phyloP scores from a whole-genome alignment of 2,329 filamentous ascomycete species.

The Hortaea sp. region DNA sequence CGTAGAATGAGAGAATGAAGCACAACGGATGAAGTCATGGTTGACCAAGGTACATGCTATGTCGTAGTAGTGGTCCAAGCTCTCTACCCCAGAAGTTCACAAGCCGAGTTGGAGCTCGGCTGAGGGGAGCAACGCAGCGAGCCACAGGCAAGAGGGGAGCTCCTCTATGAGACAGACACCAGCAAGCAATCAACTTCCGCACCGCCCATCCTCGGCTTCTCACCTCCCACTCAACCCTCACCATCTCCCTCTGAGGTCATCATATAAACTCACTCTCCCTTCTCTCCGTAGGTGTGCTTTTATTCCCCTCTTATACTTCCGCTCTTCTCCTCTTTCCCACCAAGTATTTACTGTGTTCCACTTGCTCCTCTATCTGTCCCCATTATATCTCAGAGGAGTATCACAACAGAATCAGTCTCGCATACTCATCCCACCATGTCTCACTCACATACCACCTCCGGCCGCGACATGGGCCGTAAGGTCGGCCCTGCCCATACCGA shows the following conservation, averaged over 20 bases:
- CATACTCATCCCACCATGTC: constrained; percentile 5
- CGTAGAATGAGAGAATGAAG: too few species aligned
- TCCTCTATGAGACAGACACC: background rate
- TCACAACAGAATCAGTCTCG: background rate
- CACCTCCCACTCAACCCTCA: background rate
- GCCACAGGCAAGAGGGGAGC: background rate
- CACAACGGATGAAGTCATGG: too few species aligned
- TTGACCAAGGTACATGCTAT: too few species aligned
- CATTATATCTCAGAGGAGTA: background rate
- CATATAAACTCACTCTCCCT: background rate
- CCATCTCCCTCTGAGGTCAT: background rate
- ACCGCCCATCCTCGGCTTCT: background rate
- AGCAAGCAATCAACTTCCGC: background rate
- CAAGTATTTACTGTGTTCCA: background rate
- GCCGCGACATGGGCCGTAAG: constrained; percentile 5
- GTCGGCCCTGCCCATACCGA: constrained; percentile 36
- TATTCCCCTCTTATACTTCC: too few species aligned
- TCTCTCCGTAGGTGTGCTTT: background rate
- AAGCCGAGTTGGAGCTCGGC: background rate
- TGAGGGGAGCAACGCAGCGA: background rate
- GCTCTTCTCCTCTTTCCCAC: background rate
- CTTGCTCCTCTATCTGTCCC: too few species aligned
- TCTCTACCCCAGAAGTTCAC: constrained; percentile 4
- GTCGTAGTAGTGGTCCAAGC: too few species aligned
- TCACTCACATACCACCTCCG: constrained; percentile 5